Percentiles rank a stretch among this genome's conserved stretches.
phyloP scores from a whole-genome alignment of 306 rosid species.

The Acacia acuminata region DNA sequence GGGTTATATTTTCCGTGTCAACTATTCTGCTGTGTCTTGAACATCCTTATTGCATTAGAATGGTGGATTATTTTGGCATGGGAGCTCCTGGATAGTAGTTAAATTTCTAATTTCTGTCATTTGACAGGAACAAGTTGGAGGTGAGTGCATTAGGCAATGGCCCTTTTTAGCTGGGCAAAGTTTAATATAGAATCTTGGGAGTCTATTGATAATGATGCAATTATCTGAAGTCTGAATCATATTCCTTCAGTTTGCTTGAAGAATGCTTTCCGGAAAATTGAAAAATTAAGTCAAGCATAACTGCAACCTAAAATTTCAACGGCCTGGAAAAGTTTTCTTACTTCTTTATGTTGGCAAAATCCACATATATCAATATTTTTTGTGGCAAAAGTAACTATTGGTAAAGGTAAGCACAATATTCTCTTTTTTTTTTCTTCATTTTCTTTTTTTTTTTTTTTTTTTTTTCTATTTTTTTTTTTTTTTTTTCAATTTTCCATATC shows the following conservation, averaged over 20 bases:
- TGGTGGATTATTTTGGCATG: not conserved
- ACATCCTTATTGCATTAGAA: not conserved
- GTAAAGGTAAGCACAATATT: not conserved
- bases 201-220: not conserved
- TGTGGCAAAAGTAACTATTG: not conserved
- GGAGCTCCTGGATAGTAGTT: not conserved
- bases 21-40: not conserved
- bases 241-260: not conserved
- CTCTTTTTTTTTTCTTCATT: not conserved
- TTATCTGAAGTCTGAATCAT: not conserved
- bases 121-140: not conserved
- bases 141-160: not conserved
- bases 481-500: not conserved
- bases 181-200: not conserved
- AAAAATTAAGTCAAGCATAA: not conserved
- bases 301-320: not conserved
- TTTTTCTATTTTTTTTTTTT: no score
- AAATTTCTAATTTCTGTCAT: not conserved
- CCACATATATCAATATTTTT: not conserved
- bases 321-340: not conserved
- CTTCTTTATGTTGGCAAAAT: not conserved
- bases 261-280: slow-evolving; percentile 14
- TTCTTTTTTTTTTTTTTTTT: no score
- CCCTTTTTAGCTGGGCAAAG: not conserved
- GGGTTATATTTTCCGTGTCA: not conserved